Base-by-base conservation (phyloP, 1,139 yeast species). In the Yamadazyma triangularis region DNA sequence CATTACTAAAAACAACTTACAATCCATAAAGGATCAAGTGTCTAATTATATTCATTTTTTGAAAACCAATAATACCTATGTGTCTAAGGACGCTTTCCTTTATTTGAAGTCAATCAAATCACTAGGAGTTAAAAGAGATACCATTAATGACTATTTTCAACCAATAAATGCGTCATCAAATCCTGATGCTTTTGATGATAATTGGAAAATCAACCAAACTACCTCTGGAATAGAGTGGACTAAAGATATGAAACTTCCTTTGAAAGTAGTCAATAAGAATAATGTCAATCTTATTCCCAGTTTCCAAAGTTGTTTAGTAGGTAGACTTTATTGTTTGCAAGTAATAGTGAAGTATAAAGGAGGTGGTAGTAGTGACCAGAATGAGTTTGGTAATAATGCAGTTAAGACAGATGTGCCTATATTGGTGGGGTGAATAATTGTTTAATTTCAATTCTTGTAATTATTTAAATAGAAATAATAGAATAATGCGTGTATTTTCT, bases 301-400 rank as follows among this genome's bases (percentile, higher is more conserved):
- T 27, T 68, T 66, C 44, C 73, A 68, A 36, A 61, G 56, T 28
- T 68, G 74, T 41, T 52, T 68, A 34, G 60, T 64, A 8, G 74
- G 74, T 0, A 47, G 73, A 34, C 36, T 63, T 2, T 66, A 68
- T 39, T 59, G 70, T 36, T 47, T 68, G 30, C 72, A 67, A 40
- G 58, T 67, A 4, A 41, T 49, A 14, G 64, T 66, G 11, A 61
- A 54, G 44, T 63, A 50, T 37, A 66, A 64, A 45, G 73, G 72
- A 3, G n/a, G n/a, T n/a, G 56, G 58, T 8, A 55, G 57, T 12
- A 55, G 59, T 13, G 66, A 61, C 13, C 55, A 50, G 27, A 51
- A 57, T 32, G 66, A 62, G 28, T 54, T 51, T 43, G 60, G 59
- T 6, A 64, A 56, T 31, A 64, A 64, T 39, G 41, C 51, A 3